Conservation (phyloP, 176 grass and related monocot species). For the Chrysopogon serrulatus region DNA sequence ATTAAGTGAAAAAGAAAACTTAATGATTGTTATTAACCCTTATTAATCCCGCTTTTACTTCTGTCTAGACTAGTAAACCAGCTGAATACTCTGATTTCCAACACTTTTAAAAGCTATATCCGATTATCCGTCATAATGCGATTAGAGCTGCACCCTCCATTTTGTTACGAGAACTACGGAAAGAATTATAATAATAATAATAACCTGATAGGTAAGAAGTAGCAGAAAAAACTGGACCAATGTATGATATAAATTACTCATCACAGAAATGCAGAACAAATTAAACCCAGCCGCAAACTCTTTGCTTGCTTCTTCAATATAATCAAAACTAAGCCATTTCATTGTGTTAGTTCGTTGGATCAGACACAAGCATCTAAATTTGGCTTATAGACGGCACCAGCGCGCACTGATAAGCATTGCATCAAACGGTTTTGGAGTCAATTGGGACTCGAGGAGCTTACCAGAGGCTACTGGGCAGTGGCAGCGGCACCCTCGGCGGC, state of each 20-base stretch:
- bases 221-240: not conserved
- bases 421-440: not conserved
- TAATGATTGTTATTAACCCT: not conserved
- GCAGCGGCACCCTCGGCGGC: not conserved
- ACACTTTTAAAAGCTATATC: not conserved
- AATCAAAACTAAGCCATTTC: not conserved
- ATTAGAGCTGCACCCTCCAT: not conserved
- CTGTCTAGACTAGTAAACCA: not conserved
- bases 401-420: not conserved
- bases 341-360: not conserved
- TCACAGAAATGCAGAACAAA: not conserved
- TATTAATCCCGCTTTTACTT: not conserved
- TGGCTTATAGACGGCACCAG: not conserved
- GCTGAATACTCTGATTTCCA: not conserved
- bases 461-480: constrained; percentile 13
- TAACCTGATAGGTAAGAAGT: not conserved
- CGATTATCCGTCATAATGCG: not conserved
- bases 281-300: not conserved
- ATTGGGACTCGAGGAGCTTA: not conserved
- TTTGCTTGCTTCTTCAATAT: not conserved
- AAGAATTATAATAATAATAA: not conserved
- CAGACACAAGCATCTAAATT: not conserved
- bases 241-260: not conserved
- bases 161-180: not conserved
- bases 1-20: not conserved